Percentiles rank a stretch among this genome's conserved stretches.
Evolutionary conservation across 495 filamentous ascomycete species (phyloP).

Genomic region (Evernia prunastri): DNA sequence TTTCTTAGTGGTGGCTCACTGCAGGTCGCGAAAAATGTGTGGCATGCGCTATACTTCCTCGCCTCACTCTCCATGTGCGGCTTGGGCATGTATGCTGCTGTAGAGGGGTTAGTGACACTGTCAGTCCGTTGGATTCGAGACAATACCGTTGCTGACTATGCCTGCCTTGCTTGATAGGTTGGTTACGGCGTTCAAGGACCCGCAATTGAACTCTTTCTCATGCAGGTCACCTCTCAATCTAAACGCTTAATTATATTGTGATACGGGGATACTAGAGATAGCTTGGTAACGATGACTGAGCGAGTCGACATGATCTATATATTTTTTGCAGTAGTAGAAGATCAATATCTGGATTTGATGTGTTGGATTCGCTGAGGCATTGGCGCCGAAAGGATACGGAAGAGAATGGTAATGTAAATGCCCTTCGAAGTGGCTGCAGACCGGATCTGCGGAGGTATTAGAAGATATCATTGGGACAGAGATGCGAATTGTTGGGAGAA

Average conservation of each 20-base stretch:
- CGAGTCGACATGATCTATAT: not conserved
- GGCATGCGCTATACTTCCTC: slow-evolving; percentile 36
- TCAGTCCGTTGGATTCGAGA: not conserved
- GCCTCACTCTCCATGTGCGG: slow-evolving; percentile 35
- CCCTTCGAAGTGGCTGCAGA: not conserved
- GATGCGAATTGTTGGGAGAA: too few species aligned
- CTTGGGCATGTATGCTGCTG: slow-evolving; percentile 37
- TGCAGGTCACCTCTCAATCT: slow-evolving; percentile 35
- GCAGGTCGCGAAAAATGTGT: slow-evolving; percentile 25
- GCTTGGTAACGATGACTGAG: not conserved
- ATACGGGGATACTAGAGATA: not conserved
- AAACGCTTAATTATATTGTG: slow-evolving; percentile 10
- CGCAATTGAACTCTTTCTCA: slow-evolving; percentile 37
- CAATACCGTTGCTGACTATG: slow-evolving; percentile 1
- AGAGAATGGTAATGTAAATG: not conserved
- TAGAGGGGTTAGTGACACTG: slow-evolving; percentile 26
- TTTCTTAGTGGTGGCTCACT: slow-evolving; percentile 24
- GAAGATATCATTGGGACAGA: too few species aligned
- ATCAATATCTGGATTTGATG: not conserved
- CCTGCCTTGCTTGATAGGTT: slow-evolving; percentile 7
- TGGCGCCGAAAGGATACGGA: not conserved
- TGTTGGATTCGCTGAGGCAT: not conserved
- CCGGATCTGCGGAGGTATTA: too few species aligned
- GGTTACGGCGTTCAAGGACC: slow-evolving; percentile 23
- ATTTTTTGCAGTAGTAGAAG: not conserved